Conservation (phyloP, 305 asterid genomes). For the Galium porrigens region DNA sequence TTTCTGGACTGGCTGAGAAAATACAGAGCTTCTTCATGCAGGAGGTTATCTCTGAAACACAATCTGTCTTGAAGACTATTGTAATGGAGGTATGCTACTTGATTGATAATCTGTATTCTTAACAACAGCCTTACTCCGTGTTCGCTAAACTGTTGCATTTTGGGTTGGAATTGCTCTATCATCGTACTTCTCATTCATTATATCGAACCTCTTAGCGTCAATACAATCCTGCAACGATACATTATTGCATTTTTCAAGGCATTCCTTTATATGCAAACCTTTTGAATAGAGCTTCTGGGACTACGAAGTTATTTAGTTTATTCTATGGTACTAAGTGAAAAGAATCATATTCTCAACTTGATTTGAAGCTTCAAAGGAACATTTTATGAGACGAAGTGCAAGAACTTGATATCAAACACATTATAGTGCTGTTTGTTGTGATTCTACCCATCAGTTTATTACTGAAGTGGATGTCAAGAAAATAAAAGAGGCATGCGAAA, state of each 20-base stretch:
- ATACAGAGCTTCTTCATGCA: constrained; percentile 97
- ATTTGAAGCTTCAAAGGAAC: background rate
- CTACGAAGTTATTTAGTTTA: background rate
- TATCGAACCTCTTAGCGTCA: background rate
- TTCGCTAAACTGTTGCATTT: background rate
- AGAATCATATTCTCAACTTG: background rate
- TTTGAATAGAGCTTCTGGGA: background rate
- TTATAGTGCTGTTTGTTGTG: background rate
- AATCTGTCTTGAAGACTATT: constrained; percentile 60
- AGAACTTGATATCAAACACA: background rate
- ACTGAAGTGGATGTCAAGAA: background rate
- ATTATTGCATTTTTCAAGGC: background rate
- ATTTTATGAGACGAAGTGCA: background rate
- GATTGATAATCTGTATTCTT: background rate
- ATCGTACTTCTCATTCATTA: background rate
- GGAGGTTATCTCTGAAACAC: constrained; percentile 92
- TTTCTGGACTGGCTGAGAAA: constrained; percentile 91
- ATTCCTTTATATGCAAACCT: background rate
- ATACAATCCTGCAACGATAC: background rate
- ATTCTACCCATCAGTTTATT: background rate
- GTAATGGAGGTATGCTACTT: constrained; percentile 49
- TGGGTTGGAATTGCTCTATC: background rate
- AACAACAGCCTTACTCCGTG: background rate
- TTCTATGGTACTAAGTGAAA: background rate
- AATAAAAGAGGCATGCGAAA: background rate